phyloP scores from a whole-genome alignment of 768 basidiomycete species.

The Phylloporus scabripes region DNA sequence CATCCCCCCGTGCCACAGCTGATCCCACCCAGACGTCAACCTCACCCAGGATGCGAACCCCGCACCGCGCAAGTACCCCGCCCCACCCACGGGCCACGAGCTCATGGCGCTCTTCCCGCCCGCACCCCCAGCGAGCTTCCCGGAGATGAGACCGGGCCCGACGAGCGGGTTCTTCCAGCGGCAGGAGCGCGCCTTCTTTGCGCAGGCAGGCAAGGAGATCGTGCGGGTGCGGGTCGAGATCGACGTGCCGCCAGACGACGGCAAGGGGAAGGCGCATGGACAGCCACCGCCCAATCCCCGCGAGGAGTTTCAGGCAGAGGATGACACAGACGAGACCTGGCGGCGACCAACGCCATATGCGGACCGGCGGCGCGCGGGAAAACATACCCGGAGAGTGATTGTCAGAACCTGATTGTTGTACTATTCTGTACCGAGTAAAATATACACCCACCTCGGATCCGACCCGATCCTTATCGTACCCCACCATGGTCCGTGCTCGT shows the following conservation, averaged over 20 bases:
- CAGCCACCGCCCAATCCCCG: conserved; percentile 32
- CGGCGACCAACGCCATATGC: conserved; percentile 65
- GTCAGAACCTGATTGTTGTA: conserved; percentile 36
- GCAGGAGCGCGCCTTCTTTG: conserved; percentile 78
- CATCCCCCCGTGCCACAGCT: neutral
- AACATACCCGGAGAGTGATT: conserved; percentile 72
- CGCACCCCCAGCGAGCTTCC: conserved; percentile 51
- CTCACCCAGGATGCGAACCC: conserved; percentile 48
- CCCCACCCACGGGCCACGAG: conserved; percentile 76
- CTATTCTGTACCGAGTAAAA: neutral
- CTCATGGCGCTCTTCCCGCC: conserved; percentile 83
- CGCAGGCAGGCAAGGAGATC: conserved; percentile 72
- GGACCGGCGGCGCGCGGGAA: conserved; percentile 72
- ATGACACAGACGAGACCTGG: conserved; percentile 68
- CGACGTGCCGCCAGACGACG: conserved; percentile 38
- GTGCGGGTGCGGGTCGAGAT: conserved; percentile 70
- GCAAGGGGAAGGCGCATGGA: too few relatives aligned
- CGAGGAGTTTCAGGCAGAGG: conserved; percentile 31
- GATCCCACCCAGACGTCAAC: conserved; percentile 51
- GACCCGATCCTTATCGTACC: conserved; percentile 5
- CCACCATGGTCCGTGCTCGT: conserved; percentile 24
- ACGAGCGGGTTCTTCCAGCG: conserved; percentile 70
- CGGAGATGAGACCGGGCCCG: conserved; percentile 54
- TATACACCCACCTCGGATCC: neutral
- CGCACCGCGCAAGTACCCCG: conserved; percentile 56